Base-by-base conservation (phyloP, 108 stramenopile species). In the Nitzschia sp. region DNA sequence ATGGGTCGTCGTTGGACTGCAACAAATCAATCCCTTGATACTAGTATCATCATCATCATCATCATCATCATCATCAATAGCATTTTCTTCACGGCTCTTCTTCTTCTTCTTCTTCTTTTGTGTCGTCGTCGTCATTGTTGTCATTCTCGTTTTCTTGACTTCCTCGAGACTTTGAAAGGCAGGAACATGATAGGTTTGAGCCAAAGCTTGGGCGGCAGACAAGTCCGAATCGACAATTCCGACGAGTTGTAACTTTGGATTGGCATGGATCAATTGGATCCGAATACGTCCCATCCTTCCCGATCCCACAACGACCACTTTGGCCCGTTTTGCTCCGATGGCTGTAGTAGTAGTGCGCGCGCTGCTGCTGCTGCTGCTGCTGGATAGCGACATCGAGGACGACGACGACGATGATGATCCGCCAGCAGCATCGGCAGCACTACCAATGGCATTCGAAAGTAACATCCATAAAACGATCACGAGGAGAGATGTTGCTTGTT, bases 201-300 rank as follows among this genome's bases (percentile, higher is more conserved):
- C 83, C 15, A 86, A 54, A 19, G 28, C n/a, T 3, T 34, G 33
- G 3, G 80, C 82, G 1, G 53, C 75, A 1, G 75, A 54, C 6
- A 67, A 47, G 48, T 85, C 75, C 0, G 62, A 36, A 72, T 90
- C 89, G 11, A 83, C 80, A 15, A 90, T 58, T 28, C 80, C 82
- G n/a, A 61, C 56, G 16, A 90, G 46, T 27, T 85, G 69, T 11
- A 85, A 68, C 25, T 83, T 68, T 11, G 85, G 86, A 63, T 85
- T 85, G 31, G 75, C 73, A 31, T 72, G 76, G 5, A 90, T 27
- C 13, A 80, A 34, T 26, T 63, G 53, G 8, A 83, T 75, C 5
- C 89, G 80, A 62, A 90, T 85, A 8, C 69, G 53, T 33, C 89
- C 89, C 89, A 91, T 88, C 0, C 86, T 48, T 2, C 89, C 89